Evolutionary conservation across 2,329 filamentous ascomycete species (phyloP), one percentile per base, ranked within the genome.

Genomic region (Calcarisporium arbuscula): DNA sequence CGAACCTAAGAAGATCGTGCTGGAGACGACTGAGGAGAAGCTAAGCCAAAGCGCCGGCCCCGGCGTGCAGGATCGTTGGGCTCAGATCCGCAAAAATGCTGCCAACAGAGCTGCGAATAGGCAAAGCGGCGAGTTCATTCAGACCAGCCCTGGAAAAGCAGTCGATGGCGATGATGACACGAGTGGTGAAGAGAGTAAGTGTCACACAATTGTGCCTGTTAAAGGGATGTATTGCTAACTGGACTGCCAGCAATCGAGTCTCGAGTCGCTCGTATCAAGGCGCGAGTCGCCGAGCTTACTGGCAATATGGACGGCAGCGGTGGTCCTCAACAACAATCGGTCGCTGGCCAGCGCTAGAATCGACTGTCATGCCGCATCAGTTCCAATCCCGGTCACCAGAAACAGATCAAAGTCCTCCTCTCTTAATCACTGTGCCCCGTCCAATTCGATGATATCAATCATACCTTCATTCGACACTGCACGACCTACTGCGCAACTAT

Each of bases 201-300:
- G 14, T 4, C n/a, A 11, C 5, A 22, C n/a, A 16, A 17, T 32
- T 21, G n/a, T 21, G 12, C 11, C 25, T 21, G 6, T 20, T 2
- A 18, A 7, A 8, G n/a, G 11, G 6, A 14, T 6, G 14, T 21
- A 20, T 16, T 31, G 19, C 55, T 60, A 29, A 61, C 41, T 2
- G 32, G 28, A 27, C 10, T 17, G 35, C n/a, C 47, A 94, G 87
- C 89, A 22, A 96, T 96, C 52, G 92, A 98, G 61, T 89, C 88
- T 31, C 85, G 92, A 46, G 92, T 96, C 40, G 92, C 92, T 31
- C 85, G 92, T 44, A 98, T 98, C 73, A 96, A 95, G 66, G 92
- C 92, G 40, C 82, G 92, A 42, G 92, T 98, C 39, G 92, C 92
- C 34, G 88, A 95, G 59, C 65, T 98, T 49, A 98, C 92, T 3